Percentiles rank a stretch among this genome's conserved stretches.
These are phyloP conservation scores for Yamadazyma sp. DNA, from an alignment of 805 yeast genomes.

Conservation along the genomic window DNA sequence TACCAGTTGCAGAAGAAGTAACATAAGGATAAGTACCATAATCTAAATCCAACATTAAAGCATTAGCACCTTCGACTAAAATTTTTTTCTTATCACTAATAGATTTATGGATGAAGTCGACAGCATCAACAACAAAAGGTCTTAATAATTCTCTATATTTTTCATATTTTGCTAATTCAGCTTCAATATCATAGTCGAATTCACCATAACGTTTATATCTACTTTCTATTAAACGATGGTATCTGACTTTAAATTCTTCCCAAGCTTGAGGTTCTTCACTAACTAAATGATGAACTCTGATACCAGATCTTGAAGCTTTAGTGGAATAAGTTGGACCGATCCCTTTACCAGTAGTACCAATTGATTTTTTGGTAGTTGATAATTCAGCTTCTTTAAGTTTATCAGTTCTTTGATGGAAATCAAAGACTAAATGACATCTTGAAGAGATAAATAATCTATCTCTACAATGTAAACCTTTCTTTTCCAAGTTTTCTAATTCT, in stretches of 20 bases:
- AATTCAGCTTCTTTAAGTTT: slow-evolving; percentile 92
- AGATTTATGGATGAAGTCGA: slow-evolving; percentile 78
- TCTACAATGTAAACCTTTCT: slow-evolving; percentile 73
- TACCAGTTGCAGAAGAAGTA: slow-evolving; percentile 92
- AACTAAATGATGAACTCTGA: slow-evolving; percentile 94
- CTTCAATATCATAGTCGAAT: slow-evolving; percentile 82
- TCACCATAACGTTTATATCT: slow-evolving; percentile 91
- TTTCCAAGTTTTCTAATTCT: slow-evolving; percentile 77
- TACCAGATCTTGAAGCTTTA: slow-evolving; percentile 94
- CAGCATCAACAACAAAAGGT: slow-evolving; percentile 93
- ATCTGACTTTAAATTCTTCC: slow-evolving; percentile 81
- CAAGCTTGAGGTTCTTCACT: slow-evolving; percentile 87
- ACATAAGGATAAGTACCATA: slow-evolving; percentile 98
- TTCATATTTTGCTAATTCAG: slow-evolving; percentile 76
- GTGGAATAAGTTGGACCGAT: slow-evolving; percentile 98
- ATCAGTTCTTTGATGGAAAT: slow-evolving; percentile 97
- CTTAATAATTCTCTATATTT: slow-evolving; percentile 66
- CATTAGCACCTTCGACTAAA: slow-evolving; percentile 96
- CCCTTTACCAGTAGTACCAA: slow-evolving; percentile 99
- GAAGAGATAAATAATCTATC: slow-evolving; percentile 84
- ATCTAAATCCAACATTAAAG: slow-evolving; percentile 95
- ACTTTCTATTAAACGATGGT: slow-evolving; percentile 72
- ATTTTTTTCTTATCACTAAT: slow-evolving; percentile 76
- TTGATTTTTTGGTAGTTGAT: slow-evolving; percentile 71
- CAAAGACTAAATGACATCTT: slow-evolving; percentile 95